Evolutionary conservation across 2,329 filamentous ascomycete genomes (phyloP).

Genomic region (Macrophomina tecta): DNA sequence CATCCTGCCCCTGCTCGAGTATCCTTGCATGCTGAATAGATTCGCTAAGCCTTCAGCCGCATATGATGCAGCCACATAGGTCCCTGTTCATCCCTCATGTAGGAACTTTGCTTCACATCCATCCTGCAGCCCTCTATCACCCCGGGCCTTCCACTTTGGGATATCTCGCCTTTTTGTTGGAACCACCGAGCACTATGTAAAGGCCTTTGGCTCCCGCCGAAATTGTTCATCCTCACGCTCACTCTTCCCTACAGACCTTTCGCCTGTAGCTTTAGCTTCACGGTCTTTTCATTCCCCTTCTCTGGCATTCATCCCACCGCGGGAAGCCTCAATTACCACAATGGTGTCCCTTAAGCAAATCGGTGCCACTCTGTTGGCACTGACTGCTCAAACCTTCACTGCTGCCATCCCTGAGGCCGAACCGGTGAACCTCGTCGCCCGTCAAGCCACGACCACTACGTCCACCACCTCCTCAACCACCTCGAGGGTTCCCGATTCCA

Average conservation of each 20-base stretch:
- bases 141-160: conserved; percentile 14
- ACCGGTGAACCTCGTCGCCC: conserved; percentile 7
- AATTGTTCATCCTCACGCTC: conserved; percentile 10
- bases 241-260: conserved; percentile 7
- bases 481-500: conserved; percentile 35
- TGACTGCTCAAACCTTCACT: conserved; percentile 37
- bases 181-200: conserved; percentile 13
- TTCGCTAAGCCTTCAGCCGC: conserved; percentile 14
- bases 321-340: background rate
- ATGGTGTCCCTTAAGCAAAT: conserved; percentile 37
- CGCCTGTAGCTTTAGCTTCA: background rate
- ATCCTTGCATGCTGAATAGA: conserved; percentile 4
- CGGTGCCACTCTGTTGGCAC: conserved; percentile 16
- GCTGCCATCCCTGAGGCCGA: conserved; percentile 35
- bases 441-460: conserved; percentile 5
- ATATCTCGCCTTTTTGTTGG: conserved; percentile 1
- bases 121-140: background rate
- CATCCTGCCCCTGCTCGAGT: conserved; percentile 1
- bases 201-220: conserved; percentile 1
- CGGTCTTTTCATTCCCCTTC: background rate
- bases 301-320: background rate
- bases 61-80: background rate
- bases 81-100: conserved; percentile 1
- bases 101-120: background rate
- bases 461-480: conserved; percentile 11